phyloP scores from a whole-genome alignment of 345 rosid species.

The Pistacia vera region DNA sequence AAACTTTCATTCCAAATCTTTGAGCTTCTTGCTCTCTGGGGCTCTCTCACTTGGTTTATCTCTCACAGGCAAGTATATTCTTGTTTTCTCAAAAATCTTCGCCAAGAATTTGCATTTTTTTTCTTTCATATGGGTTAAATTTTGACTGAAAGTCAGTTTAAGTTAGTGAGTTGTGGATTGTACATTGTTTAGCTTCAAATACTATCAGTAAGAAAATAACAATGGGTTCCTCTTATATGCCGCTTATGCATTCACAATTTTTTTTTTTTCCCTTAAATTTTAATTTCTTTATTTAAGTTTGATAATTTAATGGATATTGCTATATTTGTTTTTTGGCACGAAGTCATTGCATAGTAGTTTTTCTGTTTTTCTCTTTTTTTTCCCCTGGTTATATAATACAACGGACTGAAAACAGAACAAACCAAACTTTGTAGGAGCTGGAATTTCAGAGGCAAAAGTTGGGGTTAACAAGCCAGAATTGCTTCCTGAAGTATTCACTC shows the following conservation, averaged over 20 bases:
- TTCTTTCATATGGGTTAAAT: background rate
- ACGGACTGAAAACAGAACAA: background rate
- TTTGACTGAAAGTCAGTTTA: background rate
- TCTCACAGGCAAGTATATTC: conserved; percentile 47
- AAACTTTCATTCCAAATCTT: conserved; percentile 50
- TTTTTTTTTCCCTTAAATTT: background rate
- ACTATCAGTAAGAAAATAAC: background rate
- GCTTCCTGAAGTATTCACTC: conserved; percentile 79
- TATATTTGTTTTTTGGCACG: background rate
- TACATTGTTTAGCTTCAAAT: background rate
- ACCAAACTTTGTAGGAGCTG: conserved; percentile 40
- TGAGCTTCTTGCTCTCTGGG: conserved; percentile 60
- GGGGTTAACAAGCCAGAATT: conserved; percentile 95
- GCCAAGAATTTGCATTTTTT: background rate
- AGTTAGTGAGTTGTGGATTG: background rate
- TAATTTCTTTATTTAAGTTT: background rate
- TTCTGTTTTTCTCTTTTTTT: background rate
- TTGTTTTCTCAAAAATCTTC: background rate
- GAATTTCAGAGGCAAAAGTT: conserved; percentile 67
- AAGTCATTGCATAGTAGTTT: background rate
- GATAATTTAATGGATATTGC: background rate
- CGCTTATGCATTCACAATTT: background rate
- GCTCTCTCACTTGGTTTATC: conserved; percentile 65
- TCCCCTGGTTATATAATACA: background rate
- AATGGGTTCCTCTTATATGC: background rate